Conservation (phyloP, 2,329 filamentous ascomycete genomes). For the Nakataea oryzae region DNA sequence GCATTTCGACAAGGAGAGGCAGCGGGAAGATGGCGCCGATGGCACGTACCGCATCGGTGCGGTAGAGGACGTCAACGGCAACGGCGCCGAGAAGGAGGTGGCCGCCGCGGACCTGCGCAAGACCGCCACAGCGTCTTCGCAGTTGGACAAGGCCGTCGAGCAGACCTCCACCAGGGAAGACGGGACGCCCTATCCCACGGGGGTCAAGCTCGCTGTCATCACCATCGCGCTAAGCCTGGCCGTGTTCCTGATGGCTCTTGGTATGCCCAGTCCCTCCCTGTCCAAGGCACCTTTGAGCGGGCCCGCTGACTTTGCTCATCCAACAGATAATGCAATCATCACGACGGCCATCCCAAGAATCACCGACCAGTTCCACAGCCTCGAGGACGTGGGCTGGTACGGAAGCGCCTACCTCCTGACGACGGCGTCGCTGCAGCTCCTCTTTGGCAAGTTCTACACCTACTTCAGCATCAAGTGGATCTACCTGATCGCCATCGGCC, state of each 20-base stretch:
- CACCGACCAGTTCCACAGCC: slow-evolving; percentile 22
- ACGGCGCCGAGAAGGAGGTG: neutral
- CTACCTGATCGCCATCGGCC: slow-evolving; percentile 18
- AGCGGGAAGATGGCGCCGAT: neutral
- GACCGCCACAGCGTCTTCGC: slow-evolving; percentile 15
- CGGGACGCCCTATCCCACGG: slow-evolving; percentile 24
- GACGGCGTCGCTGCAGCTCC: slow-evolving; percentile 19
- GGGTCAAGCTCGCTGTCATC: slow-evolving; percentile 25
- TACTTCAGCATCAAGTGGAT: slow-evolving; percentile 24
- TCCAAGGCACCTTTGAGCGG: neutral
- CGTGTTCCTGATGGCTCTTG: slow-evolving; percentile 31
- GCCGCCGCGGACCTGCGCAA: slow-evolving; percentile 11
- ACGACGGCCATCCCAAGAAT: slow-evolving; percentile 24
- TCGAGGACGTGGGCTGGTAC: slow-evolving; percentile 32
- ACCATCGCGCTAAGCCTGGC: slow-evolving; percentile 30
- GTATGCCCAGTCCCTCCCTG: neutral
- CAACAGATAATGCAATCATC: slow-evolving; percentile 18
- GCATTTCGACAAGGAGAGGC: neutral
- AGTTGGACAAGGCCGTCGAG: slow-evolving; percentile 11
- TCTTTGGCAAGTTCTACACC: slow-evolving; percentile 24
- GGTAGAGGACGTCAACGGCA: neutral
- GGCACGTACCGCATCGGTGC: neutral
- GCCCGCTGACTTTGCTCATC: neutral
- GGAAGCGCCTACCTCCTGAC: slow-evolving; percentile 26
- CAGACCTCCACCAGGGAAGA: slow-evolving; percentile 16